These are phyloP conservation scores for Spergularia marina DNA, from an alignment of 148 eudicot genomes.

Conservation along the genomic window DNA sequence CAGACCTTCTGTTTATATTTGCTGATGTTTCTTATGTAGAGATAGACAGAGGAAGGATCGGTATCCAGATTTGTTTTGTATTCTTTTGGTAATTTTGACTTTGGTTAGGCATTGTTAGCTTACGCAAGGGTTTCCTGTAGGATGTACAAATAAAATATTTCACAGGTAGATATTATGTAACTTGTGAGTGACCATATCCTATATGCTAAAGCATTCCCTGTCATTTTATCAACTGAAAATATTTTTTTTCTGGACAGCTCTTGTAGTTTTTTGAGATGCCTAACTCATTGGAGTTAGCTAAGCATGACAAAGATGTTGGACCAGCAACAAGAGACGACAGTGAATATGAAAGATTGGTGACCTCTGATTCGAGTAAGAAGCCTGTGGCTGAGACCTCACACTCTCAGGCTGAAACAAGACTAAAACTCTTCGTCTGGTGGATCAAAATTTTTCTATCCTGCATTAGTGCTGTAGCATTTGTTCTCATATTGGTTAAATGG, in stretches of 20 bases:
- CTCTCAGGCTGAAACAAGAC: slow-evolving; percentile 33
- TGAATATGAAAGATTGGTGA: slow-evolving; percentile 71
- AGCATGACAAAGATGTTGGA: slow-evolving; percentile 34
- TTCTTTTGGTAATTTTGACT: background rate
- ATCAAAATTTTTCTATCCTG: slow-evolving; percentile 52
- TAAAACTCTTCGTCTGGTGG: slow-evolving; percentile 61
- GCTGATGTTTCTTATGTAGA: background rate
- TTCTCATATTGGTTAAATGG: slow-evolving; percentile 61
- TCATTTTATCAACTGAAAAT: background rate
- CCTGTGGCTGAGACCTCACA: slow-evolving; percentile 38
- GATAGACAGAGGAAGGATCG: background rate
- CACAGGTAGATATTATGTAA: background rate
- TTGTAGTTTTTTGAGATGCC: slow-evolving; percentile 36
- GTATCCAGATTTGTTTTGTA: background rate
- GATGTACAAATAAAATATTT: background rate
- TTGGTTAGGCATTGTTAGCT: background rate
- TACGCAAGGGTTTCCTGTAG: background rate
- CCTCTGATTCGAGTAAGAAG: slow-evolving; percentile 40
- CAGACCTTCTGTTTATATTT: background rate
- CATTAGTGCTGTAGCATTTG: slow-evolving; percentile 32
- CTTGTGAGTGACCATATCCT: background rate
- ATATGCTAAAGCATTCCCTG: background rate
- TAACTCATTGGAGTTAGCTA: slow-evolving; percentile 38
- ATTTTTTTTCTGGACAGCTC: slow-evolving; percentile 11
- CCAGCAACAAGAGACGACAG: slow-evolving; percentile 54